Base-by-base conservation (phyloP, 441 rosid species). In the Raphanus hybrid region DNA sequence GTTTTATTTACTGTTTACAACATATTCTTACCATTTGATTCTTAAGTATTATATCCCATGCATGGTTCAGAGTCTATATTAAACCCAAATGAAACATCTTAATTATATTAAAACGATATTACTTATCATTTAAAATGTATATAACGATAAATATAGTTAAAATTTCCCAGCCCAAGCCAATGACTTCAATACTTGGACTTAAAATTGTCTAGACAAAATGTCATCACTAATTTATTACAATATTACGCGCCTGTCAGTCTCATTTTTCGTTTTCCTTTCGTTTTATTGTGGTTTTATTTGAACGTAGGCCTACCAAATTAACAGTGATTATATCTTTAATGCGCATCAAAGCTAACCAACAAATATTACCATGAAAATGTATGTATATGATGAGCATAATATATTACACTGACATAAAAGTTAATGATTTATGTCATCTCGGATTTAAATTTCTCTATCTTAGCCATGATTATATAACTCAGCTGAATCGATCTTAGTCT, bases 141-240 rank as follows among this genome's bases (percentile, higher is more conserved):
- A 4, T 4, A 48, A 12, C 16, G 16, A 48, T 48, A 48, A n/a
- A 48, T 48, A 48, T 48, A n/a, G 55, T 48, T 48, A 5, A 2
- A 12, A 48, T 54, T 64, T 45, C 20, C 60, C 15, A 55, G 71
- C 57, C 57, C 75, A 71, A 34, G 67, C 71, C 66, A 52, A 77
- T 55, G 70, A 65, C 63, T 78, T 78, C 29, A 9, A 72, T 66
- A 72, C 16, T 58, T 78, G 57, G 77, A 76, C 73, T 78, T 78
- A 35, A 72, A 37, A 48, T 6, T 72, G 69, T 67, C 77, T 72
- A 35, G 11, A 32, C 32, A 52, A 52, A 52, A 14, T 14, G 20
- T 52, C 15, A 52, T 48, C 16, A 45, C 52, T 23, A 23, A 78
- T 78, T 78, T 78, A 78, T 67, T 73, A 54, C 70, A 68, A 52